Base-by-base conservation (phyloP, 2,329 filamentous ascomycete species). In the Nothomitra cinnamomea region DNA sequence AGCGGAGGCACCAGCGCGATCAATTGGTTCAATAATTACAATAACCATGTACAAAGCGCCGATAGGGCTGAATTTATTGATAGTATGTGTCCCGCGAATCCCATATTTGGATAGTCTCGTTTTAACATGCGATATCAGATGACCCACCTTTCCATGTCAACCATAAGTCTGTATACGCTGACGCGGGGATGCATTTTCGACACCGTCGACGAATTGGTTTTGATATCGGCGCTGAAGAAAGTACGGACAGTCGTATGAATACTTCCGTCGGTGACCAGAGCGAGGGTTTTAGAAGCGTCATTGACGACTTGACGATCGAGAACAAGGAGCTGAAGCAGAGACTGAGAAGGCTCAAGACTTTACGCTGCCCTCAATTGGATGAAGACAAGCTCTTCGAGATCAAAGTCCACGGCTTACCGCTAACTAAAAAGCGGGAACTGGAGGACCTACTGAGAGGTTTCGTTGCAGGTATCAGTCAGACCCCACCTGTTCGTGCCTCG, bases 311-410 rank as follows among this genome's bases (percentile, higher is more conserved):
- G 55, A 94, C 87, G 0, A 72, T 94, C 24, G 83, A 88, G 62
- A 94, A 92, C 63, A 85, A 87, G 64, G 82, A 79, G 52, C 65
- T 94, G 56, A 88, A 82, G 67, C 80, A 83, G 59, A 79, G 81
- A 60, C 61, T 94, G 53, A 83, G 78, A 60, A 81, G 78, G 53
- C 85, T 85, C 57, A 83, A 85, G 64, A 80, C 79, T 57, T 68
- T 77, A 24, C 79, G 82, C 1, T 78, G 80, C 17, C 74, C 81
- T 42, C 77, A 82, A 57, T 67, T 89, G 51, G 76, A 81, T 35
- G 79, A 82, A 48, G 85, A 94, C 28, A 87, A 85, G 62, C 67
- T 94, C 0, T 90, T 94, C 60, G 87, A 94, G 63, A 79, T 94
- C 56, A 83, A 85, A 59, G 76, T 89, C 28, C 85, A 92, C 60